Evolutionary conservation across 2,329 filamentous ascomycete species (phyloP).

Genomic region (Ceratocystis albifundus): DNA sequence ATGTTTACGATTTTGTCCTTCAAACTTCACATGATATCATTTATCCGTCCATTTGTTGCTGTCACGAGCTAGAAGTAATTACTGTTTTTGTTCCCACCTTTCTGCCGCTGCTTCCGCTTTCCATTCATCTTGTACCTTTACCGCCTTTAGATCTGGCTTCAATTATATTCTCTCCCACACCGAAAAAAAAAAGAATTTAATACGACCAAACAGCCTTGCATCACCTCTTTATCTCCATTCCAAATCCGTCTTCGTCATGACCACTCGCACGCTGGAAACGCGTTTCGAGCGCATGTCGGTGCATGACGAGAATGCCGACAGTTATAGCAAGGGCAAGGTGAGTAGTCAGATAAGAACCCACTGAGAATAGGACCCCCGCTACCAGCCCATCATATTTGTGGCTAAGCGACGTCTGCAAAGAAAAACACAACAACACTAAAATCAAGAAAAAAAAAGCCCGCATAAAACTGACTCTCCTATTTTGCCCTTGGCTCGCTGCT

Average conservation of each 20-base stretch:
- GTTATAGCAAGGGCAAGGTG: constrained; percentile 70
- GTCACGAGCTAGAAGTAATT: constrained; percentile 6
- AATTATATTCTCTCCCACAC: background rate
- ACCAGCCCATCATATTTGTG: constrained; percentile 3
- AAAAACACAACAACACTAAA: constrained; percentile 7
- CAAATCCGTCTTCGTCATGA: constrained; percentile 36
- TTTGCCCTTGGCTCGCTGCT: background rate
- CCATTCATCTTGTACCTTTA: background rate
- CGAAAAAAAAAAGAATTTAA: background rate
- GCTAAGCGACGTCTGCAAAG: background rate
- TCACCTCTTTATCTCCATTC: background rate
- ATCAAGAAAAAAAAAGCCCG: background rate
- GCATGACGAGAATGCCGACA: constrained; percentile 67
- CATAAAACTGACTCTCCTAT: constrained; percentile 3
- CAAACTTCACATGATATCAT: background rate
- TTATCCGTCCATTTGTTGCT: background rate
- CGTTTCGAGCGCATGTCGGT: constrained; percentile 85
- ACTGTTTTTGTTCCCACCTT: background rate
- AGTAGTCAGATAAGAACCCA: constrained; percentile 20
- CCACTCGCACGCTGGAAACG: constrained; percentile 67
- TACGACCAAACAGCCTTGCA: background rate
- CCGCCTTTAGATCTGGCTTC: constrained; percentile 11
- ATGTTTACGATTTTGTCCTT: background rate
- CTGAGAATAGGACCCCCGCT: background rate
- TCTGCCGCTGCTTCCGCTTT: background rate